Conservation (phyloP, 352 stramenopile species). For the Thraustochytrium sp. region DNA sequence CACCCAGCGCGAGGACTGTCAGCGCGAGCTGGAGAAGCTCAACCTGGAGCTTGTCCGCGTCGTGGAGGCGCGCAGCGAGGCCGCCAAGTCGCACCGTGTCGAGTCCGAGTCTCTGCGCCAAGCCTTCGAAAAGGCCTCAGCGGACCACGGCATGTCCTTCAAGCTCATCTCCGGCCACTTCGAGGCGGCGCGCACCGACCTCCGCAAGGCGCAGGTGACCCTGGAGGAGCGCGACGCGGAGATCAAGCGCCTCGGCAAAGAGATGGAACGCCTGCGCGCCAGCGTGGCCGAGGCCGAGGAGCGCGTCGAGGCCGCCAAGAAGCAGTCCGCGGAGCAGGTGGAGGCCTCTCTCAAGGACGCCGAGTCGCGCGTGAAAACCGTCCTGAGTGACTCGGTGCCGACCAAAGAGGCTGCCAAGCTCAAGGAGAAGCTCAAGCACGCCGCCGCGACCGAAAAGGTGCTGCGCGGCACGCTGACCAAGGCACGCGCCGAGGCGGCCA, state of each 20-base stretch:
- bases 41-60: neutral
- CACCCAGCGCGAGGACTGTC: neutral
- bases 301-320: neutral
- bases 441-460: neutral
- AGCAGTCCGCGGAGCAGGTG: neutral
- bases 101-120: neutral
- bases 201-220: neutral
- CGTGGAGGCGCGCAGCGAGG: neutral
- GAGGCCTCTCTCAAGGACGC: too few species aligned
- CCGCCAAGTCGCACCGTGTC: neutral
- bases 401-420: neutral
- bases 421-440: neutral
- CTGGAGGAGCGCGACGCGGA: neutral
- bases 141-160: neutral
- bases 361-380: too few species aligned
- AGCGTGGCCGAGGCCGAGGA: neutral
- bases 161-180: neutral
- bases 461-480: neutral
- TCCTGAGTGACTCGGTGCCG: too few species aligned
- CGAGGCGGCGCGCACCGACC: neutral
- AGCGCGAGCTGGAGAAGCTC: neutral
- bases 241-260: neutral
- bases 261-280: neutral
- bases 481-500: neutral
- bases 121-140: neutral